A percentile compares a stretch with the other conserved stretches of the same genome.
phyloP scores from a whole-genome alignment of 2,329 filamentous ascomycete species.

The Anthostomella pinea region DNA sequence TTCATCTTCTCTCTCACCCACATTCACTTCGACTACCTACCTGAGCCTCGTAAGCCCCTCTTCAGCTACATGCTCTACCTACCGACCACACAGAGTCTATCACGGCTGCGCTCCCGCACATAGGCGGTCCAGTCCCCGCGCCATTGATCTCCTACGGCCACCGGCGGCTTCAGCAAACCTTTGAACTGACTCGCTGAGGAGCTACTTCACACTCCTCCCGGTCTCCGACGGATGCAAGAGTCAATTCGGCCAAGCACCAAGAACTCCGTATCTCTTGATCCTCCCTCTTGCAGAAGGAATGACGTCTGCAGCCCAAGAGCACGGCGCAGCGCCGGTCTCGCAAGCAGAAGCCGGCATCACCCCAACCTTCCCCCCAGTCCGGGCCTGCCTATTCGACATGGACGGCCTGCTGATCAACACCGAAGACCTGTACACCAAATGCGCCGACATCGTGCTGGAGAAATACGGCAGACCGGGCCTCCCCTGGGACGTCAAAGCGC shows the following conservation, averaged over 20 bases:
- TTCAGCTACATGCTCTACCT: too few species aligned
- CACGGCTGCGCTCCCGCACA: too few species aligned
- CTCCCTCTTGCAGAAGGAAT: too few species aligned
- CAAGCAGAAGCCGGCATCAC: constrained; percentile 1
- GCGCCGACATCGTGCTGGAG: constrained; percentile 63
- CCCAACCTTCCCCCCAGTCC: constrained; percentile 50
- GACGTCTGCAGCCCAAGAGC: too few species aligned
- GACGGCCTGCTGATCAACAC: constrained; percentile 73
- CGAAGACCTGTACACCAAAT: constrained; percentile 67
- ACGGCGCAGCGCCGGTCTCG: constrained; percentile 2
- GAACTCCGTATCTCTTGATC: too few species aligned
- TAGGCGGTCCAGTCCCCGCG: neutral
- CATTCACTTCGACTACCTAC: too few species aligned
- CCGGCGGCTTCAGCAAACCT: constrained; percentile 18
- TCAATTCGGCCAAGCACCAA: too few species aligned
- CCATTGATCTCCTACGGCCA: constrained; percentile 22
- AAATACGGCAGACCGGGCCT: constrained; percentile 59
- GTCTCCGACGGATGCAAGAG: neutral
- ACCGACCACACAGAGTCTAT: too few species aligned
- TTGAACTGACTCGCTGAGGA: too few species aligned
- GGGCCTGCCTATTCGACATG: constrained; percentile 78
- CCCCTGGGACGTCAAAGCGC: constrained; percentile 72
- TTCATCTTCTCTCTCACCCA: neutral
- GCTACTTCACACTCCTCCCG: too few species aligned
- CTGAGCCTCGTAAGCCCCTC: too few species aligned